Conservation (phyloP, 1,284 basidiomycete species). For the Boletellus deceptivus region DNA sequence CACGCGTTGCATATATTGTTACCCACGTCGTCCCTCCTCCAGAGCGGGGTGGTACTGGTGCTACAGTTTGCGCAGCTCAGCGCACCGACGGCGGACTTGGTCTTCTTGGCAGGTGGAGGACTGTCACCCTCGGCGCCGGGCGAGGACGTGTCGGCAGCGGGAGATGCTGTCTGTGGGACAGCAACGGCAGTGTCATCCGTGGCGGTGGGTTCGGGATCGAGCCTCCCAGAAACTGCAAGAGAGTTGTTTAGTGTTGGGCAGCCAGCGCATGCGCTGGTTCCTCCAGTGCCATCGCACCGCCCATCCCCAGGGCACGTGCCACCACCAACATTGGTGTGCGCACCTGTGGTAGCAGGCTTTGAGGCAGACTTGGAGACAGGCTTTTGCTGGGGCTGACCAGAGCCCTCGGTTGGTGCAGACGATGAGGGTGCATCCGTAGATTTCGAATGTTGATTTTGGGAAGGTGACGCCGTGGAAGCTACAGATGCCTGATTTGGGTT, state of each 20-base stretch:
- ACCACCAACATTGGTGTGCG: constrained; percentile 36
- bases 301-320: constrained; percentile 95
- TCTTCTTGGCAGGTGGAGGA: constrained; percentile 29
- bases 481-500: constrained; percentile 34
- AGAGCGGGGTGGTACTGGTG: constrained; percentile 91
- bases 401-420: constrained; percentile 24
- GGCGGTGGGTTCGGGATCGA: constrained; percentile 33
- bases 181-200: constrained; percentile 17
- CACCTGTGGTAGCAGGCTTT: constrained; percentile 28
- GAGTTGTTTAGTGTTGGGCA: constrained; percentile 94
- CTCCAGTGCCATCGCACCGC: constrained; percentile 92
- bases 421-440: constrained; percentile 29
- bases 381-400: constrained; percentile 29
- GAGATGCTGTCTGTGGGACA: constrained; percentile 19
- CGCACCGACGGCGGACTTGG: constrained; percentile 63
- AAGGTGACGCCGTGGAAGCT: constrained; percentile 22
- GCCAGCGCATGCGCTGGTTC: constrained; percentile 85
- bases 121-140: constrained; percentile 29
- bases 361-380: constrained; percentile 24
- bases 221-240: constrained; percentile 43
- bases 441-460: constrained; percentile 36
- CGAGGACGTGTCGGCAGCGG: constrained; percentile 32
- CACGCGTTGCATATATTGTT: constrained; percentile 93
- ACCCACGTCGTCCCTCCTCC: constrained; percentile 91
- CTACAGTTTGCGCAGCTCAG: constrained; percentile 89